phyloP scores from a whole-genome alignment of 2,329 filamentous ascomycete genomes.

The Mycocentrospora acerina region DNA sequence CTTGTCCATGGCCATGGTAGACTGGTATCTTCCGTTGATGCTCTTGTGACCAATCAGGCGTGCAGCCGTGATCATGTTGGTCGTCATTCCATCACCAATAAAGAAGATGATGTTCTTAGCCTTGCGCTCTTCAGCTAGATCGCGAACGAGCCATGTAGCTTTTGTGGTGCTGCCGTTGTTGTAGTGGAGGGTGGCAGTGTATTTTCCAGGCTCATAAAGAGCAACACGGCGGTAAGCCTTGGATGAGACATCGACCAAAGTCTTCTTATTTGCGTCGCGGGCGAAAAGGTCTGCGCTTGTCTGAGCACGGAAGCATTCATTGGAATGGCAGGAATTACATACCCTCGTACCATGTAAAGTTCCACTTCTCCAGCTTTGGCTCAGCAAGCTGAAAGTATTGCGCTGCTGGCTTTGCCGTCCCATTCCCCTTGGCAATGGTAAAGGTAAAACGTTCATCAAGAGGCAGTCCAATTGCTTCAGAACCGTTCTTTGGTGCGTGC shows the following conservation, averaged over 20 bases:
- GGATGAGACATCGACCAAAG: constrained; percentile 75
- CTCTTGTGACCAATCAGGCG: constrained; percentile 79
- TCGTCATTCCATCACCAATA: constrained; percentile 71
- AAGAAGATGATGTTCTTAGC: constrained; percentile 86
- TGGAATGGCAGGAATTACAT: constrained; percentile 9
- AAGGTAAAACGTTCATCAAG: constrained; percentile 76
- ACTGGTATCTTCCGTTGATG: constrained; percentile 82
- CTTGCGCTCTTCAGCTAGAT: constrained; percentile 67
- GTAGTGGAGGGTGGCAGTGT: constrained; percentile 74
- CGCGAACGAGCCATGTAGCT: constrained; percentile 76
- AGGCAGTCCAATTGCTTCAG: constrained; percentile 70
- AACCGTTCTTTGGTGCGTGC: constrained; percentile 78
- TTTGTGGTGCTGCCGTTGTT: constrained; percentile 70
- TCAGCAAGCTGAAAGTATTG: constrained; percentile 71
- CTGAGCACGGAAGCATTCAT: constrained; percentile 5
- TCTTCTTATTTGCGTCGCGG: constrained; percentile 66
- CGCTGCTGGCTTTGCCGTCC: constrained; percentile 58
- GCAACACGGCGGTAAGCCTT: constrained; percentile 77
- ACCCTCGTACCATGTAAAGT: constrained; percentile 81
- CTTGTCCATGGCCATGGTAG: constrained; percentile 73
- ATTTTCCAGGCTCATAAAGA: constrained; percentile 76
- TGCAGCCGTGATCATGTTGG: constrained; percentile 78
- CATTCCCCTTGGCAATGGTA: constrained; percentile 66
- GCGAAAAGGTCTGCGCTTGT: constrained; percentile 66
- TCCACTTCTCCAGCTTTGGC: constrained; percentile 76